Percentiles rank a stretch among this genome's conserved stretches.
Conservation (phyloP, 306 rosid species). For the Pachyrhizus erosus region DNA sequence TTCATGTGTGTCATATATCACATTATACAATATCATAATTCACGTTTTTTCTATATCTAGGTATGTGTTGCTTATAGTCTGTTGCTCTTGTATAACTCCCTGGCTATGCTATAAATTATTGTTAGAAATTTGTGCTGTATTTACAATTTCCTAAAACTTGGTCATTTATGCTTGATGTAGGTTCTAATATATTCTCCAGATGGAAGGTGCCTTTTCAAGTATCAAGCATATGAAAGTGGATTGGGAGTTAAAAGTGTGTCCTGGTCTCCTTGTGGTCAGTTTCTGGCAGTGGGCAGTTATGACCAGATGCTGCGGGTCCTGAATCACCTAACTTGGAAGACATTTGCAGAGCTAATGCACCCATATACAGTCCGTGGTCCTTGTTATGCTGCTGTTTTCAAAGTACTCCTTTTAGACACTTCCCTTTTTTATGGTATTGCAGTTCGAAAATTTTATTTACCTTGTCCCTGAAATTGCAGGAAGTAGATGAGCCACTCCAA, state of each 20-base stretch:
- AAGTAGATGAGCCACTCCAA: slow-evolving; percentile 89
- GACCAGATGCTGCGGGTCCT: slow-evolving; percentile 97
- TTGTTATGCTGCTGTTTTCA: slow-evolving; percentile 85
- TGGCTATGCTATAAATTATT: background rate
- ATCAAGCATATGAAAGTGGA: slow-evolving; percentile 98
- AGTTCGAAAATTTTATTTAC: slow-evolving; percentile 36
- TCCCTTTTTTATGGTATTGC: slow-evolving; percentile 20
- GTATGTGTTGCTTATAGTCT: slow-evolving; percentile 4
- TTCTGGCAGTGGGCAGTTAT: slow-evolving; percentile 95
- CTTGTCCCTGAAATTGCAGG: slow-evolving; percentile 59
- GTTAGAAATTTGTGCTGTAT: slow-evolving; percentile 12
- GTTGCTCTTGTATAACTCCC: slow-evolving; percentile 4
- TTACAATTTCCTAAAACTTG: slow-evolving; percentile 15
- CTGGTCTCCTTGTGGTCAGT: slow-evolving; percentile 99
- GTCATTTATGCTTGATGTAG: slow-evolving; percentile 58
- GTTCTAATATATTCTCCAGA: slow-evolving; percentile 95
- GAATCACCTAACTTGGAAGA: slow-evolving; percentile 95
- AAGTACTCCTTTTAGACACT: slow-evolving; percentile 58
- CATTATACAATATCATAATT: background rate
- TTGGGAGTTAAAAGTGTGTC: slow-evolving; percentile 92
- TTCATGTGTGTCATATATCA: slow-evolving; percentile 20
- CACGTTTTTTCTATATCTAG: slow-evolving; percentile 7
- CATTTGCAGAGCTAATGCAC: slow-evolving; percentile 98
- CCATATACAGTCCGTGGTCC: slow-evolving; percentile 80
- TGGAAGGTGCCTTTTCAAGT: slow-evolving; percentile 92